Conservation (phyloP, 345 rosid species). For the Zanthoxylum bungeanum region DNA sequence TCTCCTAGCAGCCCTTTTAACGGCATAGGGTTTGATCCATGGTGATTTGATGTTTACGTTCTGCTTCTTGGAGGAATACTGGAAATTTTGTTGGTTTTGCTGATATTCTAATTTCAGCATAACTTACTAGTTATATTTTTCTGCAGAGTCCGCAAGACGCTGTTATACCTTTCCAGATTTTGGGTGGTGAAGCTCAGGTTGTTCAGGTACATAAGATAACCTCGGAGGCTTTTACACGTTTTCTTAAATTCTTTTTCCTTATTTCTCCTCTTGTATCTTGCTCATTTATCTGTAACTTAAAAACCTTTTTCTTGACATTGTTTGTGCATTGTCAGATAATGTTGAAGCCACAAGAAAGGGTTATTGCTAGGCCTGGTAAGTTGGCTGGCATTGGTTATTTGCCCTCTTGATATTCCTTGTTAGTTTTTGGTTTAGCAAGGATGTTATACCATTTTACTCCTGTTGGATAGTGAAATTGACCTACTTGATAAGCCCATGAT, state of each 20-base stretch:
- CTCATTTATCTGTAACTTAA: background rate
- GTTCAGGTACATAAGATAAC: constrained; percentile 94
- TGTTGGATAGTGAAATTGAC: background rate
- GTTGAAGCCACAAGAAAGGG: constrained; percentile 87
- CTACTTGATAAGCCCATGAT: background rate
- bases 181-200: constrained; percentile 99
- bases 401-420: background rate
- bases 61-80: constrained; percentile 1
- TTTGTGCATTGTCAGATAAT: constrained; percentile 59
- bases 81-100: background rate
- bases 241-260: background rate
- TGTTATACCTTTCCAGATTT: constrained; percentile 80
- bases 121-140: constrained; percentile 18
- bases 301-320: background rate
- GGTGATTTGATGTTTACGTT: background rate
- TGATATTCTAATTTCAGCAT: background rate
- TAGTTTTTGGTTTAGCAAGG: background rate
- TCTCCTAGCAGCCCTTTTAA: no score
- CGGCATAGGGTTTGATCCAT: no score
- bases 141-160: constrained; percentile 84
- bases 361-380: constrained; percentile 87
- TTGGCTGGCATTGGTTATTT: constrained; percentile 1
- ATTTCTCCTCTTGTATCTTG: background rate
- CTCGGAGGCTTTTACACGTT: background rate
- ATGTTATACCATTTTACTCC: background rate